Evolutionary conservation across 768 basidiomycete genomes (phyloP).

Genomic region (Boletus vinaceobasis): DNA sequence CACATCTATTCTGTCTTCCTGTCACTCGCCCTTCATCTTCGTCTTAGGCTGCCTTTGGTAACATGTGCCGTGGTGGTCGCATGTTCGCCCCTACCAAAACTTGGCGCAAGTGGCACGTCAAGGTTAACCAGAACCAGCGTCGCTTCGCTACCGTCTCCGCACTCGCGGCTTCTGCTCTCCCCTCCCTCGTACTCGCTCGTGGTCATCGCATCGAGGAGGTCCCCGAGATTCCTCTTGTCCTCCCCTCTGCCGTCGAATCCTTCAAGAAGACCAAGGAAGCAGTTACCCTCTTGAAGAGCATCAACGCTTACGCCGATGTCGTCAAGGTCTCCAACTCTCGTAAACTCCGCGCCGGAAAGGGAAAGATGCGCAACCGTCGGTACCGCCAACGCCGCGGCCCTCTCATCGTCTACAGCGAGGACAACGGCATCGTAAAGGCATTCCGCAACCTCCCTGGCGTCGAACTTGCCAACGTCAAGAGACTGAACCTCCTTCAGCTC

Average conservation of each 20-base stretch:
- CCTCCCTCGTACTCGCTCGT: slow-evolving; percentile 94
- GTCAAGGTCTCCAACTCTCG: slow-evolving; percentile 96
- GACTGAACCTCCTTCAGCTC: slow-evolving; percentile 96
- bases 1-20: neutral
- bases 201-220: slow-evolving; percentile 98
- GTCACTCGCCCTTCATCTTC: slow-evolving; percentile 1
- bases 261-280: slow-evolving; percentile 97
- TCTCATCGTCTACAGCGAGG: slow-evolving; percentile 94
- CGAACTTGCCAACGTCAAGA: slow-evolving; percentile 90
- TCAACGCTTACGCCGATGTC: slow-evolving; percentile 89
- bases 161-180: slow-evolving; percentile 94
- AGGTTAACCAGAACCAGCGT: slow-evolving; percentile 99
- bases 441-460: slow-evolving; percentile 99
- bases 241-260: slow-evolving; percentile 75
- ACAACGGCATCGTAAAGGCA: slow-evolving; percentile 95
- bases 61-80: slow-evolving; percentile 99
- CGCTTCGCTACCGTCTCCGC: slow-evolving; percentile 98
- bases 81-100: slow-evolving; percentile 99
- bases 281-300: slow-evolving; percentile 84
- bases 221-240: slow-evolving; percentile 93
- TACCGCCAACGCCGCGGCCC: slow-evolving; percentile 97
- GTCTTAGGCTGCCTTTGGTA: slow-evolving; percentile 91
- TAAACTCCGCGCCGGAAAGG: slow-evolving; percentile 95
- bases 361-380: slow-evolving; percentile 94
- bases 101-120: slow-evolving; percentile 99